A percentile compares a stretch with the other conserved stretches of the same genome.
Conservation (phyloP, 129 eudicot genomes). For the Ambrosia artemisiifolia region DNA sequence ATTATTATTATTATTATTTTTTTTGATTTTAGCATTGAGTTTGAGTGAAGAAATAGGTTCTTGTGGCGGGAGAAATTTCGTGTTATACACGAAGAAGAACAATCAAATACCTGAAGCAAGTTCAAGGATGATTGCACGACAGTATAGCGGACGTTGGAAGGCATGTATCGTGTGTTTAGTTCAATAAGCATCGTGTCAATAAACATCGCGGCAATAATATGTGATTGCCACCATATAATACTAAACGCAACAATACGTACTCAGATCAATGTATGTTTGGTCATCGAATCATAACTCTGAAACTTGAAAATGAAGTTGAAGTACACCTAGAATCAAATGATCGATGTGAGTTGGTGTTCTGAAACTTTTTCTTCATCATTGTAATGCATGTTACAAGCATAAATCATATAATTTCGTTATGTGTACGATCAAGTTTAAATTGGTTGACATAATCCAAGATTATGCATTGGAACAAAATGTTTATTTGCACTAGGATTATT, state of each 20-base stretch:
- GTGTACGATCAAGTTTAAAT: neutral
- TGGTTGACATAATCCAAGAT: neutral
- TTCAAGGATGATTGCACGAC: conserved; percentile 22
- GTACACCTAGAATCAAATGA: conserved; percentile 9
- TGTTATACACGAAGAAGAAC: conserved; percentile 45
- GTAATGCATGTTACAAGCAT: neutral
- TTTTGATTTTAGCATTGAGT: conserved; percentile 33
- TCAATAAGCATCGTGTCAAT: neutral
- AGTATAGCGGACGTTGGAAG: conserved; percentile 43
- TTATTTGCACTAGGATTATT: too few species aligned
- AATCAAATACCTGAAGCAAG: conserved; percentile 27
- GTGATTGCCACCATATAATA: too few species aligned
- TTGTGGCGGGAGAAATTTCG: conserved; percentile 50
- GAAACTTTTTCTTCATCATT: neutral
- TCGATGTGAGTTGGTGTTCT: neutral
- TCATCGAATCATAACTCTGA: neutral
- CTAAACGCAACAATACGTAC: too few species aligned
- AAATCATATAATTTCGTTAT: neutral
- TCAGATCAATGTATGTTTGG: neutral
- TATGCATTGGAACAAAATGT: too few species aligned
- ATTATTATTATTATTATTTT: neutral
- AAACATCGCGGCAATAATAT: neutral
- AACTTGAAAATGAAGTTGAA: neutral
- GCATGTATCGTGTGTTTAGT: conserved; percentile 34
- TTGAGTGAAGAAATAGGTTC: conserved; percentile 47